Evolutionary conservation across 192 early-diverging fungal genomes (phyloP), one percentile per base, ranked within the genome.

Genomic region (Coemansia sp.): DNA sequence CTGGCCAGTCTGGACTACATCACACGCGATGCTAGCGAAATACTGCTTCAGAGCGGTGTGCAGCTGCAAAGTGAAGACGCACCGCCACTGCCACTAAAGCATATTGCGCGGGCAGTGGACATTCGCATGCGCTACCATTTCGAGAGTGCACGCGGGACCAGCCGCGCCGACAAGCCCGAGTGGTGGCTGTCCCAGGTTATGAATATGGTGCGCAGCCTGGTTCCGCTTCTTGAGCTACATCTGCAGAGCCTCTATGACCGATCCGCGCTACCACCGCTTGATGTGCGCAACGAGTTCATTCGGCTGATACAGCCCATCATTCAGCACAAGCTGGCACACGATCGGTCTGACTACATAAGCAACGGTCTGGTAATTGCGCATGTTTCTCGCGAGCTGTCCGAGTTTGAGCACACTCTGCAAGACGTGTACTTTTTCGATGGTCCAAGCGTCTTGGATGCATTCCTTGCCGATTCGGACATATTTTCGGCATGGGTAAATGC

Each of bases 141-240:
- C 72, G 88, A 90, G 48, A 84, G 87, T 10, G 76, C 71, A 8
- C 81, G 87, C 48, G 79, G 85, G 14, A 92, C 91, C 2, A 91
- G 88, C 64, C 82, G 89, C 47, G 76, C 89, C 2, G 91, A 92
- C 63, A 91, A 89, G 85, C 89, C 91, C n/a, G 91, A 92, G 68
- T 91, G 89, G 91, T 90, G 87, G 65, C 70, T 91, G 19, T 80
- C 83, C 3, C 87, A 89, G 51, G 63, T 87, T 19, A 67, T 87
- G 27, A 76, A 70, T 17, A 77, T 82, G 27, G 82, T 90, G 38
- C 83, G 77, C 17, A 85, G 85, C 7, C 86, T 89, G 58, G 65
- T 86, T 10, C 83, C 88, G 6, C 87, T 92, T 59, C 57, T 92
- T 7, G 76, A 87, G 64, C 72, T 78, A 15, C 85, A 76, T 29